A percentile compares a stretch with the other conserved stretches of the same genome.
Evolutionary conservation across 306 rosid genomes (phyloP).

Genomic region (Urtica urens): DNA sequence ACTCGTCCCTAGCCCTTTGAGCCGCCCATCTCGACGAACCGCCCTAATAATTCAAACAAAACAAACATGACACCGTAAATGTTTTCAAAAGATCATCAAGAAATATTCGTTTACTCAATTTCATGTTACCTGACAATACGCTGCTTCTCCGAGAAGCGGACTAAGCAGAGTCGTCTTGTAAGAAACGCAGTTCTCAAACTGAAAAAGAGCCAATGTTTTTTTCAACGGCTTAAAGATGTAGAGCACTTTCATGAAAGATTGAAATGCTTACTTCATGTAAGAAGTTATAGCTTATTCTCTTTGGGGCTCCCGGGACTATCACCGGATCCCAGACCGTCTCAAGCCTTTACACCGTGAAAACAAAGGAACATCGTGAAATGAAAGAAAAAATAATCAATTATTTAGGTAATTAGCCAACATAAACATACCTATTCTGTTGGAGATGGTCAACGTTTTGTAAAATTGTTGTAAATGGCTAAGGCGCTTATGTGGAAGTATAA

Average conservation of each 20-base stretch:
- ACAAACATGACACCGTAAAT: neutral
- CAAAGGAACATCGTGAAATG: slow-evolving; percentile 1
- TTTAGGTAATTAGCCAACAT: no score
- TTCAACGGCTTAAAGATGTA: no score
- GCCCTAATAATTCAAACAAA: slow-evolving; percentile 37
- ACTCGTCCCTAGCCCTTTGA: slow-evolving; percentile 44
- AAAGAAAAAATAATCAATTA: slow-evolving; percentile 1
- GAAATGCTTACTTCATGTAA: slow-evolving; percentile 44
- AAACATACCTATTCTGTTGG: no score
- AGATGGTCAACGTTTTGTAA: no score
- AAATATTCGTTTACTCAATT: slow-evolving; percentile 1
- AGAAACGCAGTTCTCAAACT: slow-evolving; percentile 55
- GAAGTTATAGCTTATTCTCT: slow-evolving; percentile 62
- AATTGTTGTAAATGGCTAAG: no score
- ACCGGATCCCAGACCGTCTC: slow-evolving; percentile 93
- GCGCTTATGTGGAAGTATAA: no score
- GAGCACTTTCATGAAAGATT: no score
- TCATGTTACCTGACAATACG: slow-evolving; percentile 72
- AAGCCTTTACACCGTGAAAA: slow-evolving; percentile 39
- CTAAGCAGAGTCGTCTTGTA: slow-evolving; percentile 71
- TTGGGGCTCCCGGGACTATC: slow-evolving; percentile 65
- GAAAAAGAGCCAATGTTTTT: slow-evolving; percentile 24
- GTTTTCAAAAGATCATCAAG: neutral
- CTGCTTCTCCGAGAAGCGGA: slow-evolving; percentile 63
- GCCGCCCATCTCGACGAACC: slow-evolving; percentile 74